phyloP scores from a whole-genome alignment of 2,329 filamentous ascomycete species.

The Fusarium devonianum region DNA sequence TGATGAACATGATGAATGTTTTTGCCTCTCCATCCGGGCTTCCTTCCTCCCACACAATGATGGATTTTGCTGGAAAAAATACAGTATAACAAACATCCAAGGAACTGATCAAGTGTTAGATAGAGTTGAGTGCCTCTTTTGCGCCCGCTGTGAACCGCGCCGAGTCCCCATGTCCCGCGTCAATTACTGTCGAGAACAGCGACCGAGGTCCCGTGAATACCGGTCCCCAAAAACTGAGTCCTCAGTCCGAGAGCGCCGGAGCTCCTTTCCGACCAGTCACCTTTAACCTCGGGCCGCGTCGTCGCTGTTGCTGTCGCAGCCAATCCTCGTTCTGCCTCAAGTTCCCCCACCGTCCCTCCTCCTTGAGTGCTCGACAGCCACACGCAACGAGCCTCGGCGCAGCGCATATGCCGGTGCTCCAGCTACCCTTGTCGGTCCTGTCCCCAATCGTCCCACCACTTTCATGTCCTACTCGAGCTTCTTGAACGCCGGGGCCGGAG shows the following conservation, averaged over 20 bases:
- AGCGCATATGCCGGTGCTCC: neutral
- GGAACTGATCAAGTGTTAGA: conserved; percentile 35
- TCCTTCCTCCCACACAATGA: conserved; percentile 29
- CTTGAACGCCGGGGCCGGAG: conserved; percentile 51
- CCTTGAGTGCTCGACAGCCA: conserved; percentile 6
- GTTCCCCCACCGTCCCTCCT: conserved; percentile 33
- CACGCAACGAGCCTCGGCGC: conserved; percentile 1
- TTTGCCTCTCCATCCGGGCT: conserved; percentile 15
- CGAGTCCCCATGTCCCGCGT: conserved; percentile 10
- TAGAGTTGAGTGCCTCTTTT: conserved; percentile 43
- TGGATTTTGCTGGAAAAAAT: conserved; percentile 33
- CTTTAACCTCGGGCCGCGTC: conserved; percentile 12
- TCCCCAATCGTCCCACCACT: conserved; percentile 3
- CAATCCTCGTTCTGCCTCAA: conserved; percentile 33
- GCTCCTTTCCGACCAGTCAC: conserved; percentile 7
- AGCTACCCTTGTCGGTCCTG: conserved; percentile 2
- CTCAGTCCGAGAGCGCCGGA: conserved; percentile 2
- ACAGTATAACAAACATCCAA: conserved; percentile 34
- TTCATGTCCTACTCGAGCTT: conserved; percentile 36
- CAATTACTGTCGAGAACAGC: conserved; percentile 4
- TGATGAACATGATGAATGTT: too few species aligned
- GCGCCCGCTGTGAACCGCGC: conserved; percentile 26
- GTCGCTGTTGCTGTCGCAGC: conserved; percentile 24
- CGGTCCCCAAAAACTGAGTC: neutral
- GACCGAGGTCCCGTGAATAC: conserved; percentile 4